Percentiles rank a stretch among this genome's conserved stretches.
phyloP scores from a whole-genome alignment of 1,284 basidiomycete genomes.

The Pseudomicrostroma phylloplanum region DNA sequence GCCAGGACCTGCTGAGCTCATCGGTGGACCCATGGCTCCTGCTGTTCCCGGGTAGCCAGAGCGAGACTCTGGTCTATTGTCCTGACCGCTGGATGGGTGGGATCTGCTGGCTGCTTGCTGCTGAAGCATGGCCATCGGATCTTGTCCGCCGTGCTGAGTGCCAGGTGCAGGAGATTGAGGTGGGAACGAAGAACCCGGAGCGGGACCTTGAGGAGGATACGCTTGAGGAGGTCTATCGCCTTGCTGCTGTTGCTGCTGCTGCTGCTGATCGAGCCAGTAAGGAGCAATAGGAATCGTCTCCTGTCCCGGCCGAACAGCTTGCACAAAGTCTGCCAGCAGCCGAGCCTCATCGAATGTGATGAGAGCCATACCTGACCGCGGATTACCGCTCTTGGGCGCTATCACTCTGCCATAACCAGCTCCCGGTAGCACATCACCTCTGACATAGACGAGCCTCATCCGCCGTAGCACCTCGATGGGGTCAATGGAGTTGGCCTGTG shows the following conservation, averaged over 20 bases:
- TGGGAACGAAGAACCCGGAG: neutral
- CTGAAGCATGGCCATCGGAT: too few relatives aligned
- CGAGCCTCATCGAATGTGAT: neutral
- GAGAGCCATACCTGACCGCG: neutral
- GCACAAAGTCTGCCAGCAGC: too few relatives aligned
- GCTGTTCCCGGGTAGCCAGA: neutral
- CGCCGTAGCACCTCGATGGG: neutral
- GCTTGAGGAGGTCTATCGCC: too few relatives aligned
- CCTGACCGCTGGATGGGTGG: too few relatives aligned
- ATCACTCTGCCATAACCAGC: neutral
- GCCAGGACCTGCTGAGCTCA: neutral
- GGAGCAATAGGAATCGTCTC: too few relatives aligned
- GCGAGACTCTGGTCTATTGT: neutral
- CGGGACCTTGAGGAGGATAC: too few relatives aligned
- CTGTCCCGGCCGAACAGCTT: too few relatives aligned
- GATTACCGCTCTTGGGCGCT: too few relatives aligned
- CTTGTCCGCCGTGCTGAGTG: neutral
- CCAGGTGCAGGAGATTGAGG: neutral
- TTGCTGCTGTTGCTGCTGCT: too few relatives aligned
- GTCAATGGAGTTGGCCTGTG: neutral
- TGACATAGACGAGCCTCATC: conserved; percentile 6
- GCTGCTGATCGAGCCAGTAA: too few relatives aligned
- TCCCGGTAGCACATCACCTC: neutral
- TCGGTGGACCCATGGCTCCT: neutral
- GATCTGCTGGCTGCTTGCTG: too few relatives aligned